Base-by-base conservation (phyloP, 2,329 filamentous ascomycete genomes). In the Biscogniauxia mediterranea region DNA sequence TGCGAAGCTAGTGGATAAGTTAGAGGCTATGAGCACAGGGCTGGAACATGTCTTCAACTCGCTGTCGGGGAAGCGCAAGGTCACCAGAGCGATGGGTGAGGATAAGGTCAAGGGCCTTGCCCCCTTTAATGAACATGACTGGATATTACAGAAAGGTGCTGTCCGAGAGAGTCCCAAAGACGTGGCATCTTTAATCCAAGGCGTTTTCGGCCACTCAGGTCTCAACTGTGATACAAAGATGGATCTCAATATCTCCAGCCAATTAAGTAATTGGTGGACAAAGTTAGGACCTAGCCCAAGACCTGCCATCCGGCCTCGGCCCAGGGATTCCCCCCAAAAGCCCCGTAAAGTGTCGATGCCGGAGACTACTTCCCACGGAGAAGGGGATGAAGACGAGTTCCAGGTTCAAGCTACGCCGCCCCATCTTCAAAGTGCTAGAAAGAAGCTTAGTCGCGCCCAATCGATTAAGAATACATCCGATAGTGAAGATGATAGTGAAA, bases 1-100 rank as follows among this genome's bases (percentile, higher is more conserved):
- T 49, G 70, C 71, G 11, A 83, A 79, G 62, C 71, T 86, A 17
- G 66, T 81, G 3, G 83, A 86, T 66, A 86, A 86, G 70, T 72
- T 86, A 0, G 82, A 83, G 61, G 77, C 79, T 1, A 77, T 79
- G 56, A 81, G 82, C 1, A 81, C 76, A 0, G 80, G 83, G 0
- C 70, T 85, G 8, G 84, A 85, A 61, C 76, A 83, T 62, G 75
- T 85, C 9, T 87, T 86, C 70, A 80, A 80, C 32, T 66, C 77
- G 5, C 71, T 85, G 2, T 79, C 81, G 0, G 78, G 79, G 0
- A 83, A 81, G 63, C 80, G 79, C 52, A 82, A 78, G 62, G 69
- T 80, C 5, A 76, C 77, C 4, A 77, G 83, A 57, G 69, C 75
- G 4, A 69, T 70, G 4, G 82, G 82, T 4, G 79, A 81, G 53